phyloP scores from a whole-genome alignment of 148 eudicot genomes.

The Vaccinium vitisidaea region DNA sequence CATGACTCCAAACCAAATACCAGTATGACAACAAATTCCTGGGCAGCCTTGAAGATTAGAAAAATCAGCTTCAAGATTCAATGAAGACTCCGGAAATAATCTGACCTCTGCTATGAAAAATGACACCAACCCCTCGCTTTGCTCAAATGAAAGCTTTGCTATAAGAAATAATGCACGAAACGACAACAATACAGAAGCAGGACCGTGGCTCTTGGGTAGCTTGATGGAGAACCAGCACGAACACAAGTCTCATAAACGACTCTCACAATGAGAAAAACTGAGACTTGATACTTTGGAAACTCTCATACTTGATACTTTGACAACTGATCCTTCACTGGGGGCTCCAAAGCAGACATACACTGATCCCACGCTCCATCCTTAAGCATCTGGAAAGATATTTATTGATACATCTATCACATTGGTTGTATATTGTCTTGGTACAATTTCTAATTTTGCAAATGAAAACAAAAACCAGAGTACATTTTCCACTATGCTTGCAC shows the following conservation, averaged over 20 bases:
- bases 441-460: background rate
- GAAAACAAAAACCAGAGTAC: background rate
- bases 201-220: conserved; percentile 7
- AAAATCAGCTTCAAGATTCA: conserved; percentile 24
- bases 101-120: conserved; percentile 15
- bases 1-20: conserved; percentile 12
- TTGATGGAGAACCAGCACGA: background rate
- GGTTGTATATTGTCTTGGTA: background rate
- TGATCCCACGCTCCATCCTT: conserved; percentile 85
- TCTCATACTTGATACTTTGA: conserved; percentile 64
- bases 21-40: background rate
- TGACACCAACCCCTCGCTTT: conserved; percentile 10
- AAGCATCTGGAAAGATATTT: conserved; percentile 58
- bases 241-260: background rate
- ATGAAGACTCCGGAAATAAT: conserved; percentile 10
- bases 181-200: conserved; percentile 5
- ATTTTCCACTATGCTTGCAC: background rate
- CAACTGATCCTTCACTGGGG: conserved; percentile 60
- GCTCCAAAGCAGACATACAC: conserved; percentile 79
- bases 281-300: background rate
- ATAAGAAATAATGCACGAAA: background rate
- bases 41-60: conserved; percentile 25
- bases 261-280: background rate
- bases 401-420: background rate
- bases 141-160: conserved; percentile 7